Evolutionary conservation across 2,329 filamentous ascomycete genomes (phyloP), one percentile per base, ranked within the genome.

Genomic region (Rutstroemia sp.): DNA sequence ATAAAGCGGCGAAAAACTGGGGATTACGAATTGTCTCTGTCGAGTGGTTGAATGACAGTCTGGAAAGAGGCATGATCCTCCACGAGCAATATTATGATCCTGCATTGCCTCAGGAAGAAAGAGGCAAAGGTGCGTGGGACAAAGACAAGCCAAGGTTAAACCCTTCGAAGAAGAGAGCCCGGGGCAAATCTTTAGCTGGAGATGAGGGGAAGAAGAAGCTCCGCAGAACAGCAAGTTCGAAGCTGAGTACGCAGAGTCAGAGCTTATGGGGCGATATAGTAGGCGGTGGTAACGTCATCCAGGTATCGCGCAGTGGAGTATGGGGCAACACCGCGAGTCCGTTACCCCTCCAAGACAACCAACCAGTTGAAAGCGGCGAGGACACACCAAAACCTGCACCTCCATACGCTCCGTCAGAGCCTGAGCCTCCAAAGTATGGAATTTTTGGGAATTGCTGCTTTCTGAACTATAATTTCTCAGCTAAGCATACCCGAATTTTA

Each of bases 191-290:
- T 10, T 65, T 71, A 0, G 72, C 72, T 3, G 70, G 71, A 12
- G 80, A 84, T 42, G 78, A 80, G 8, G 84, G 87, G 4, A 82
- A 83, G 60, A 82, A 91, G 62, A 97, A 96, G 73, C 73, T 99
- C 62, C 84, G 94, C 63, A 87, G 92, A 65, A 91, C 89, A 5
- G 88, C 92, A 21, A 96, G 92, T 70, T 84, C 87, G 67, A 92
- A 90, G 69, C 75, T 97, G 34, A 85, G 80, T 57, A 87, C 79
- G 50, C 91, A 96, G 66, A 87, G 85, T 63, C 84, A 92, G 64
- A 84, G 83, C 27, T 79, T 97, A n/a, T 97, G 92, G 92, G 87
- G 87, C 5, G 89, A 95, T 65, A 95, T 99, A 58, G 80, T 94
- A 23, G 83, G 83, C 55, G 69, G 60, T 38, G 73, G 56, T 64